phyloP scores from a whole-genome alignment of 129 eudicot genomes.

The carrot (Daucus carota) region DH1_v3.0 NC_030389.2:27089501-27090000 shows the following conservation, averaged over 20 bases:
- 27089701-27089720: background rate
- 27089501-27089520: background rate
- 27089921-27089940: background rate
- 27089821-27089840: slow-evolving; percentile 80
- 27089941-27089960: no score
- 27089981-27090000: background rate
- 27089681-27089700: no score
- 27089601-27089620: background rate
- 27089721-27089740: background rate
- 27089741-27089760: slow-evolving; percentile 40
- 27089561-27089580: background rate
- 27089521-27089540: background rate
- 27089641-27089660: no score
- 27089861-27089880: slow-evolving; percentile 94
- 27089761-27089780: slow-evolving; percentile 70
- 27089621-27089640: background rate
- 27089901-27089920: slow-evolving; percentile 29
- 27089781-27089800: slow-evolving; percentile 97
- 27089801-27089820: slow-evolving; percentile 68
- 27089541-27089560: no score
- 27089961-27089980: no score
- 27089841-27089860: slow-evolving; percentile 81
- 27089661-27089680: no score
- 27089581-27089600: background rate
- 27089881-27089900: slow-evolving; percentile 55